A percentile compares a stretch with the other conserved stretches of the same genome.
These are phyloP conservation scores for Suillus bovinus DNA, from an alignment of 768 basidiomycete genomes.

Conservation along the genomic window DNA sequence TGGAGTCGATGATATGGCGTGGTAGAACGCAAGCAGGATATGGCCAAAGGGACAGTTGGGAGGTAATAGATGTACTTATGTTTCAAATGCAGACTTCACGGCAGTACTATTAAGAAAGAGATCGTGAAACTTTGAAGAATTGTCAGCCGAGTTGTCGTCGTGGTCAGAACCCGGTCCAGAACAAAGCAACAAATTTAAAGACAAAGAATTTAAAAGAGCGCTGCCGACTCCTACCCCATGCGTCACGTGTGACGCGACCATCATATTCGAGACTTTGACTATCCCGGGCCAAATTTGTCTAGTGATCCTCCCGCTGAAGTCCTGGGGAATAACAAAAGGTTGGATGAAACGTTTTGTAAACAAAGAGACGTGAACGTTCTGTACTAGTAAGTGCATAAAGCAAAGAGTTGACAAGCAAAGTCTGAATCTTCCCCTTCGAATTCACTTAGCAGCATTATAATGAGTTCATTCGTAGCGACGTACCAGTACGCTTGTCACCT, in stretches of 20 bases:
- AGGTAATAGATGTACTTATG: background rate
- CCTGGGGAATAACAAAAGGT: background rate
- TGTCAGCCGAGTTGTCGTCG: background rate
- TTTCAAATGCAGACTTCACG: background rate
- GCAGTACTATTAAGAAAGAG: background rate
- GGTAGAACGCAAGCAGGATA: background rate
- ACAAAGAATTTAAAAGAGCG: too few relatives aligned
- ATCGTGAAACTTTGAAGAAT: background rate
- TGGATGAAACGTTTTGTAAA: background rate
- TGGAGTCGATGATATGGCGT: background rate
- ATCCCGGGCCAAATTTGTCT: too few relatives aligned
- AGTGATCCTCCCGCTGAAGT: background rate
- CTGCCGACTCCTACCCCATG: too few relatives aligned
- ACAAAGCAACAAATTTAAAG: too few relatives aligned
- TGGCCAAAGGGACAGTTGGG: background rate
- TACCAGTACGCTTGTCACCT: constrained; percentile 28
- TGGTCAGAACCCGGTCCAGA: too few relatives aligned
- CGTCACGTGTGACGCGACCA: too few relatives aligned
- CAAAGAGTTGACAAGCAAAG: background rate
- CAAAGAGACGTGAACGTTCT: background rate
- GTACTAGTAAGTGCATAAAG: background rate
- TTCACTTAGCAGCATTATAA: too few relatives aligned
- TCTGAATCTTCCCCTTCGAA: background rate
- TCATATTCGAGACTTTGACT: too few relatives aligned
- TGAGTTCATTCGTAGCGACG: constrained; percentile 29